These are phyloP conservation scores for Colletotrichum lupini DNA, from an alignment of 2,329 filamentous ascomycete species.

Conservation along the genomic window DNA sequence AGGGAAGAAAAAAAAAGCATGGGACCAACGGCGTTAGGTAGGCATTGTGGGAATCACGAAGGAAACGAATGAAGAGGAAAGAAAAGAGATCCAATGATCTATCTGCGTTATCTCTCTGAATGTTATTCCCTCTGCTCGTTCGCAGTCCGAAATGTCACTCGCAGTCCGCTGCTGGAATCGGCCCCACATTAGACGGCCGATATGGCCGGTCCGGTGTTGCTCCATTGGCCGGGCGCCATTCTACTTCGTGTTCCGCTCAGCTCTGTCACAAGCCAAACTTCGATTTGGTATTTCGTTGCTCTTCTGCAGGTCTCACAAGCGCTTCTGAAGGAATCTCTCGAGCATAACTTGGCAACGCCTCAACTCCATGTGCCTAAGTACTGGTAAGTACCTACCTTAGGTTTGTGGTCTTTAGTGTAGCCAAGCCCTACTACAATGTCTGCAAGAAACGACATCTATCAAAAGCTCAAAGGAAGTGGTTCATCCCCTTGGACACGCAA, in stretches of 20 bases:
- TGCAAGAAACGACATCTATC: too few relatives aligned
- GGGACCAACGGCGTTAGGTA: conserved; percentile 15
- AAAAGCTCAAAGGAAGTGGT: neutral
- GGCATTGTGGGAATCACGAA: conserved; percentile 4
- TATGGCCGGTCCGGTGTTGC: neutral
- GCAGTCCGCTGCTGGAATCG: neutral
- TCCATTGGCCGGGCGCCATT: neutral
- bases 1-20: neutral
- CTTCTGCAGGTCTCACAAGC: neutral
- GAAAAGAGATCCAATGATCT: neutral
- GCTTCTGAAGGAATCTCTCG: neutral
- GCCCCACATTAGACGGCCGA: conserved; percentile 10
- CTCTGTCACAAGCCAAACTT: neutral
- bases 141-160: neutral
- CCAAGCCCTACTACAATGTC: neutral
- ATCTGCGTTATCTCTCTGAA: neutral
- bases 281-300: neutral
- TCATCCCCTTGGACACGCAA: neutral
- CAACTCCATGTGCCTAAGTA: neutral
- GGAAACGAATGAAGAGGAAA: neutral
- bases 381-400: neutral
- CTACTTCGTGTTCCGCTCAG: neutral
- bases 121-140: neutral
- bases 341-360: neutral
- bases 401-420: too few relatives aligned